Evolutionary conservation across 2,329 filamentous ascomycete species (phyloP), one percentile per base, ranked within the genome.

Genomic region (Cadophora sp.): DNA sequence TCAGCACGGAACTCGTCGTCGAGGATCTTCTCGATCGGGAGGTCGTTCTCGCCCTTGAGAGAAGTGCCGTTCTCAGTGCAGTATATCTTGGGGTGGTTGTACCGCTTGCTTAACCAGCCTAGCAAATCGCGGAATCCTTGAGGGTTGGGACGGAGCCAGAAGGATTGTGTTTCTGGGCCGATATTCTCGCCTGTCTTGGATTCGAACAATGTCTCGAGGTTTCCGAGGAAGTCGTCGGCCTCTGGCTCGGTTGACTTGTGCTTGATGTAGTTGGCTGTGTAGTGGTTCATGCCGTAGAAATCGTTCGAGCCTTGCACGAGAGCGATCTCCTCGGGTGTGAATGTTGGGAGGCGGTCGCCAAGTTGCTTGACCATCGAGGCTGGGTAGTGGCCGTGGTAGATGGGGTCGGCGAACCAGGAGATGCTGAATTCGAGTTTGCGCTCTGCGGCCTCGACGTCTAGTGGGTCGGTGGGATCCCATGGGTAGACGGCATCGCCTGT

Each of bases 251-350:
- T 85, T 8, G 85, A 84, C 75, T 88, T 87, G 80, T 94, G 89
- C 78, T 89, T 89, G 81, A 96, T 89, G 81, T 92, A 96, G 83
- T 96, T 92, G 76, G 92, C 91, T 60, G 92, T 94, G 83, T 97
- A 97, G 83, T 94, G 91, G 83, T 97, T 96, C 92, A 95, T 95
- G 78, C 92, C 93, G 79, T 96, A 96, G 80, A 96, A 96, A 82
- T 96, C 93, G 79, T 96, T 96, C 77, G 90, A 93, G n/a, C 91
- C 92, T 75, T 90, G 84, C 55, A 97, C 88, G n/a, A 96, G 83
- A 1, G 86, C 87, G 27, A 83, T 79, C 76, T 97, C 92, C 72
- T 92, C 91, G 0, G 84, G 79, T 0, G 91, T 93, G 78, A 92
- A 96, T 53, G 83, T 82, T 5, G 93, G 93, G 58, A 96, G 85